Conservation (phyloP, 1,139 yeast genomes). For the Saccharomyces pastorianus region DNA sequence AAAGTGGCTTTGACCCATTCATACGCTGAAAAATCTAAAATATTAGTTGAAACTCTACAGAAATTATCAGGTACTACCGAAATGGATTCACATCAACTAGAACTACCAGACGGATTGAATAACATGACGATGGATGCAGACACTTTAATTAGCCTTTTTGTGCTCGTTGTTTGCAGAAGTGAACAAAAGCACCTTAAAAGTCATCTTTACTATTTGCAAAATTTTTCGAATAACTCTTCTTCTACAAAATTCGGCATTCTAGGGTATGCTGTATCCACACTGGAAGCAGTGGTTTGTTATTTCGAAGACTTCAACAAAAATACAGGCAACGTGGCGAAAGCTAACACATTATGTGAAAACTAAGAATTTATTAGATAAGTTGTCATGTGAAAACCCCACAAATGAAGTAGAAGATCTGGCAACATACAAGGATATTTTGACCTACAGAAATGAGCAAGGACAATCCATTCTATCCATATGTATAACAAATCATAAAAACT, state of each 20-base stretch:
- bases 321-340: conserved; percentile 4
- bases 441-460: conserved; percentile 52
- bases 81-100: conserved; percentile 7
- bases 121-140: conserved; percentile 61
- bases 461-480: conserved; percentile 60
- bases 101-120: background rate
- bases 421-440: conserved; percentile 13
- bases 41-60: conserved; percentile 48
- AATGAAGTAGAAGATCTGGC: conserved; percentile 30
- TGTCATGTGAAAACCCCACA: conserved; percentile 20
- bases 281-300: conserved; percentile 74
- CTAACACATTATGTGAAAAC: conserved; percentile 6
- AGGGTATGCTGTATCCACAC: conserved; percentile 64
- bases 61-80: conserved; percentile 36
- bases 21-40: conserved; percentile 46
- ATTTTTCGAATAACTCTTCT: conserved; percentile 47
- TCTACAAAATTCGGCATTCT: conserved; percentile 40
- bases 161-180: conserved; percentile 64
- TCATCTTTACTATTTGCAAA: conserved; percentile 57
- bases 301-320: conserved; percentile 17
- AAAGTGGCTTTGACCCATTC: conserved; percentile 40
- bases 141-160: conserved; percentile 61
- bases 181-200: conserved; percentile 50
- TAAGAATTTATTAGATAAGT: conserved; percentile 3
- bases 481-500: conserved; percentile 37